Evolutionary conservation across 768 basidiomycete species (phyloP), one percentile per base, ranked within the genome.

Genomic region (Rhodotorula kratochvilovae): DNA sequence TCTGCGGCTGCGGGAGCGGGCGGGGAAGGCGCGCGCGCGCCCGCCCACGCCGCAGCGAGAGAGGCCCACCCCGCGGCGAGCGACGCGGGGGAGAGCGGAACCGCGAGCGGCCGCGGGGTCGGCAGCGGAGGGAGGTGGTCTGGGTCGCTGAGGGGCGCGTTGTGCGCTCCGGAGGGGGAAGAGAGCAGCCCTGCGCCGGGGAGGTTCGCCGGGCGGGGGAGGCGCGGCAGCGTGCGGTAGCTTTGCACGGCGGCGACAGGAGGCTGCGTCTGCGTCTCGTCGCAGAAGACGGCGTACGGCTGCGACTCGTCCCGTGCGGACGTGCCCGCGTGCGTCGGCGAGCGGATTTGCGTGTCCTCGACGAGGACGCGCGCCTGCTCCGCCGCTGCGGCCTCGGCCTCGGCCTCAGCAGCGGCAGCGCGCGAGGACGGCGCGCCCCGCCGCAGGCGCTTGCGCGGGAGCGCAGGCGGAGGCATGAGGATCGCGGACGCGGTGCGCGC

Each of bases 391-490:
- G 19, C 50, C 4, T 2, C 57, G 39, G 12, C 56, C 23, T 31
- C 35, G 5, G 29, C 45, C 12, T 43, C 56, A 25, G 31, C 27
- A 1, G 17, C 23, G n/a, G 45, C 57, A 5, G 43, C 45, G n/a
- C 60, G 60, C 21, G 60, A 35, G 25, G 60, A 61, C 4, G 68
- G 68, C 7, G 68, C 55, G 6, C 68, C 68, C 5, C 62, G 33
- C 8, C 68, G 36, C 3, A 63, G 39, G 3, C 68, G 56, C 29
- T 25, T 46, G 19, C 48, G 63, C 42, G 58, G 54, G 3, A 48
- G 16, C 2, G 64, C 61, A 0, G 70, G 70, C 13, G 70, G 70
- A 7, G 70, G 70, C 70, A 71, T 71, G 21, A 71, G 57, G 33
- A 71, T 31, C 1, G 13, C 56, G 3, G 56, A 59, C 3, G 61